Evolutionary conservation across 2,329 filamentous ascomycete species (phyloP).

Genomic region (Phyllosticta paracitricarpa): DNA sequence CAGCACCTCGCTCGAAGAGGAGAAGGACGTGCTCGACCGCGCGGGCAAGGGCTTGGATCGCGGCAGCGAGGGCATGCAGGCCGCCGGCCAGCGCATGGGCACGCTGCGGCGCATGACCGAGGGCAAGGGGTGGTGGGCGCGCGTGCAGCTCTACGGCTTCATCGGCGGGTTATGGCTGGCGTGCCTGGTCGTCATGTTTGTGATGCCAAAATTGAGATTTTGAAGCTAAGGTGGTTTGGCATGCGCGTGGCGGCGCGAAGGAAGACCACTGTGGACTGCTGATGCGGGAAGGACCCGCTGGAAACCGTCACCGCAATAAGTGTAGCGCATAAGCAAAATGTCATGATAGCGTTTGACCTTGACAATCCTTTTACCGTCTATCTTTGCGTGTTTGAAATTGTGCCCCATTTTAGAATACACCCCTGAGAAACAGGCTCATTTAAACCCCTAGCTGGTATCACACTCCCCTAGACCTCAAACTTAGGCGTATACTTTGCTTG

Average conservation of each 20-base stretch:
- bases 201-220: constrained; percentile 80
- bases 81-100: constrained; percentile 68
- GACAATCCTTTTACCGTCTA: neutral
- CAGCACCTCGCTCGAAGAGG: constrained; percentile 59
- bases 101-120: constrained; percentile 70
- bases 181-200: constrained; percentile 70
- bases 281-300: neutral
- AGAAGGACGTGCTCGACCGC: constrained; percentile 60
- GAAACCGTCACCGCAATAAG: neutral
- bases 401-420: neutral
- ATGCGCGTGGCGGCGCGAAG: too few species aligned
- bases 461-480: constrained; percentile 40
- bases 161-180: constrained; percentile 75
- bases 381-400: neutral
- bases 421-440: neutral
- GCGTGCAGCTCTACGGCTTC: constrained; percentile 74
- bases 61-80: constrained; percentile 65
- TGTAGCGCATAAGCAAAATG: neutral
- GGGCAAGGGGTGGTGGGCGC: constrained; percentile 76
- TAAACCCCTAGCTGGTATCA: neutral
- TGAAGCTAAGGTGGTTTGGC: constrained; percentile 29
- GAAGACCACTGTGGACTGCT: neutral
- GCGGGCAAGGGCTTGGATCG: constrained; percentile 68
- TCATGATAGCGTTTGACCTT: neutral
- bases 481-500: constrained; percentile 80